phyloP scores from a whole-genome alignment of 306 rosid species.

The Abrus precatorius region DNA sequence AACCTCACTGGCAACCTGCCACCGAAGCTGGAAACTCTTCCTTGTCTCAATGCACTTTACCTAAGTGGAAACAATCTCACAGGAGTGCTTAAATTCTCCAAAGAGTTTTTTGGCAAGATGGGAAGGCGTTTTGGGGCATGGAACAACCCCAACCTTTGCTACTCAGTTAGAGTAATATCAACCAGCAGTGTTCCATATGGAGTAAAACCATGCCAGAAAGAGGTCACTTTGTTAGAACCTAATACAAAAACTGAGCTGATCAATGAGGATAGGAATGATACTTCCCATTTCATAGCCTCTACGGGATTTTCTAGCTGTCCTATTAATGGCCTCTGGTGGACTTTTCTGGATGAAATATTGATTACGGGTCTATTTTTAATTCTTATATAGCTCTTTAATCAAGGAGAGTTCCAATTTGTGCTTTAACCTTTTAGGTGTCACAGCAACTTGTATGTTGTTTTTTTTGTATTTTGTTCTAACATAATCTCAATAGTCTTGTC shows the following conservation, averaged over 20 bases:
- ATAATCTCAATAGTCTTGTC: conserved; percentile 41
- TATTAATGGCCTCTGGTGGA: conserved; percentile 61
- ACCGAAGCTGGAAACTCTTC: conserved; percentile 74
- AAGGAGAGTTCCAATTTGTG: conserved; percentile 19
- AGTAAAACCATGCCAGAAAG: conserved; percentile 76
- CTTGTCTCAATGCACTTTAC: conserved; percentile 75
- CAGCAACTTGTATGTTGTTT: conserved; percentile 44
- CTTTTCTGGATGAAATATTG: conserved; percentile 45
- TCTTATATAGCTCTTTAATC: conserved; percentile 43
- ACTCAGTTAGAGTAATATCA: conserved; percentile 57
- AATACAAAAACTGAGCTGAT: conserved; percentile 46
- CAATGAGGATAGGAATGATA: conserved; percentile 42
- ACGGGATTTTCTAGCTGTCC: conserved; percentile 56
- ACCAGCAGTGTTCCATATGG: conserved; percentile 66
- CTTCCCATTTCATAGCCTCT: conserved; percentile 54
- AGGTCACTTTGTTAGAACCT: conserved; percentile 57
- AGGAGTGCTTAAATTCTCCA: conserved; percentile 76
- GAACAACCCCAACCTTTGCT: conserved; percentile 87
- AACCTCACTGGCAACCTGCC: conserved; percentile 72
- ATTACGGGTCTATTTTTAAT: conserved; percentile 48
- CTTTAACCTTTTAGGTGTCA: conserved; percentile 49
- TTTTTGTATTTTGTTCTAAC: conserved; percentile 42
- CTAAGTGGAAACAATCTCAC: conserved; percentile 79
- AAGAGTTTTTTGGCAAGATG: conserved; percentile 70
- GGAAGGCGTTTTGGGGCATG: conserved; percentile 89